Conservation (phyloP, 2,329 filamentous ascomycete genomes). For the Fusarium sp. region DNA sequence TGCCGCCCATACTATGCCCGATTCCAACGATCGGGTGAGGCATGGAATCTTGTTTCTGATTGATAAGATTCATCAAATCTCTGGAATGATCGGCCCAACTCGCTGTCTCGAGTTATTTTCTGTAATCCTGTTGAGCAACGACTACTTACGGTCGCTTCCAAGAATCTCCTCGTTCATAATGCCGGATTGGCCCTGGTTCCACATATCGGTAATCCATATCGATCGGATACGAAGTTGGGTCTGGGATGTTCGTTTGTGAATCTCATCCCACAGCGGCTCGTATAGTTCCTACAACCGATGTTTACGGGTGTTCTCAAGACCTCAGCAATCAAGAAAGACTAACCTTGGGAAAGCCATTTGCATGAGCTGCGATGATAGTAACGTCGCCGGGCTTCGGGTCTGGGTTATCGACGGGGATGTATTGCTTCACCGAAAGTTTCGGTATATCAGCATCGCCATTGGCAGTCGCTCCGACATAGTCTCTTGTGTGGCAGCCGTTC, state of each 20-base stretch:
- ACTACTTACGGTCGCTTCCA: neutral
- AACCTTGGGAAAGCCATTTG: constrained; percentile 15
- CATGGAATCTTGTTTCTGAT: constrained; percentile 1
- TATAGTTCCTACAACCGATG: neutral
- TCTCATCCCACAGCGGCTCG: constrained; percentile 7
- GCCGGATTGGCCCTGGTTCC: constrained; percentile 9
- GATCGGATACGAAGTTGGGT: neutral
- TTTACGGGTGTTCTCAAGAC: fast-evolving
- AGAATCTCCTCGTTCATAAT: neutral
- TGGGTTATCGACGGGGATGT: neutral
- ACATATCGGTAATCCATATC: constrained; percentile 9
- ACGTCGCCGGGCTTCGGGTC: constrained; percentile 1
- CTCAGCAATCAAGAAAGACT: fast-evolving
- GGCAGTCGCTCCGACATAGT: neutral
- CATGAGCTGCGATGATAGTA: constrained; percentile 1
- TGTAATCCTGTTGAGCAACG: fast-evolving
- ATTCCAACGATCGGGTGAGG: constrained; percentile 1
- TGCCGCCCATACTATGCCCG: constrained; percentile 9
- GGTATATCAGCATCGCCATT: neutral
- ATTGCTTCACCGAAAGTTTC: constrained; percentile 6
- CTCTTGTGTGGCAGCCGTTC: neutral
- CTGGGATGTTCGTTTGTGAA: neutral
- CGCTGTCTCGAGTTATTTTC: neutral
- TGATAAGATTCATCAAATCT: constrained; percentile 7
- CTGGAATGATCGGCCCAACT: constrained; percentile 10